Evolutionary conservation across 2,329 filamentous ascomycete species (phyloP), one percentile per base, ranked within the genome.

Genomic region (Ophiostoma himal-ulmi): DNA sequence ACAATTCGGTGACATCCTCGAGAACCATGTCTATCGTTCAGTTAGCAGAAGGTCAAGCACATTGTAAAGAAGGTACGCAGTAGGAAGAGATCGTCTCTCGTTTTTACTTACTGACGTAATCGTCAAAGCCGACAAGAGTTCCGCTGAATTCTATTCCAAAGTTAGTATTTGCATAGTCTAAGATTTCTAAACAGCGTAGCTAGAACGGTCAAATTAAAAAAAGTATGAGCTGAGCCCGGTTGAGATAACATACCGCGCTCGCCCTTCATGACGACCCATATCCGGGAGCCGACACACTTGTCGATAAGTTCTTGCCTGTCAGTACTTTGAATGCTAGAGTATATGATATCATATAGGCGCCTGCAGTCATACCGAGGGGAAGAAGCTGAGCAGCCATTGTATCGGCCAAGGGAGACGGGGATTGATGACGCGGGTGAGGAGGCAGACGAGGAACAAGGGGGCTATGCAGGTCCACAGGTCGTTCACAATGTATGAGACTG

Each of bases 191-290:
- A n/a, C 6, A 54, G 48, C n/a, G 7, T 6, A 7, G 26, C 13
- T 6, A 30, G 26, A 34, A 36, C 14, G 30, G 6, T 11, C 48
- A n/a, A n/a, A 8, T 54, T 5, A 54, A 54, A 20, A 7, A 30
- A 3, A 64, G 60, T 3, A 39, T 10, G 60, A n/a, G 34, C 60
- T 17, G 5, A 22, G 57, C 13, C 26, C 6, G 8, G 57, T 10
- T 7, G 30, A 36, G 60, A 64, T 5, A 6, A 64, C 79, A 48
- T 82, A 96, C 95, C 95, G 84, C 97, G 98, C 79, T 98, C 95
- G 75, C 94, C 93, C 82, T 99, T 99, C 95, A 99, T 99, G 77
- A 99, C 89, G 74, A 99, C 94, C 94, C 94, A 97, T 80, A 99
- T 98, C 77, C 91, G 91, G 70, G 94, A 98, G 73, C 95, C 95